phyloP scores from a whole-genome alignment of 495 filamentous ascomycete genomes.

The Cladorrhinum samala region DNA sequence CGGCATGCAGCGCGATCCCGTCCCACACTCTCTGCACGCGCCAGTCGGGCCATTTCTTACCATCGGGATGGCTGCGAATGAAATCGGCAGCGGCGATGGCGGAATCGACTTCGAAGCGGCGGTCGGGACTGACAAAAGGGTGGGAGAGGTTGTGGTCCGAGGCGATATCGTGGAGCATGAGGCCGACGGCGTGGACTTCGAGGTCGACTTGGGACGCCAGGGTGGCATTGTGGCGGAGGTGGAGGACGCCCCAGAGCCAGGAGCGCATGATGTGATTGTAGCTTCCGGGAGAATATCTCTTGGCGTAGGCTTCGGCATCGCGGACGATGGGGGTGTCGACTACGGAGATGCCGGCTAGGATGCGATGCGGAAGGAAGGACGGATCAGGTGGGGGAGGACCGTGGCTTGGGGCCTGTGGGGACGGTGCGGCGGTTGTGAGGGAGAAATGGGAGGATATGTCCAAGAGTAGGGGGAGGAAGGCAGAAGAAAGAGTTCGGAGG shows the following conservation, averaged over 20 bases:
- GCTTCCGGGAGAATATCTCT: background rate
- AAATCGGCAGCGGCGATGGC: constrained; percentile 25
- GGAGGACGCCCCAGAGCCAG: background rate
- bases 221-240: constrained; percentile 7
- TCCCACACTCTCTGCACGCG: constrained; percentile 40
- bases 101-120: constrained; percentile 36
- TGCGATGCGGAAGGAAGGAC: background rate
- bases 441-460: too few relatives aligned
- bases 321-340: constrained; percentile 1
- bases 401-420: too few relatives aligned
- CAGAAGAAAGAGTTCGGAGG: background rate
- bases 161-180: constrained; percentile 30
- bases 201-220: constrained; percentile 17
- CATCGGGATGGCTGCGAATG: constrained; percentile 19
- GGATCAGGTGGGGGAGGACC: background rate
- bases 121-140: constrained; percentile 24
- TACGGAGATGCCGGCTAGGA: background rate
- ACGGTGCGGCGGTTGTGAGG: background rate
- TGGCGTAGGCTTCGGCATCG: background rate
- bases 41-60: background rate
- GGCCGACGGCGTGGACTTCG: constrained; percentile 29
- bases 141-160: constrained; percentile 17
- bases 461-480: background rate
- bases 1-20: constrained; percentile 37
- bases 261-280: background rate